phyloP scores from a whole-genome alignment of 1,139 yeast species.

The Hansenula lynferdii region DNA sequence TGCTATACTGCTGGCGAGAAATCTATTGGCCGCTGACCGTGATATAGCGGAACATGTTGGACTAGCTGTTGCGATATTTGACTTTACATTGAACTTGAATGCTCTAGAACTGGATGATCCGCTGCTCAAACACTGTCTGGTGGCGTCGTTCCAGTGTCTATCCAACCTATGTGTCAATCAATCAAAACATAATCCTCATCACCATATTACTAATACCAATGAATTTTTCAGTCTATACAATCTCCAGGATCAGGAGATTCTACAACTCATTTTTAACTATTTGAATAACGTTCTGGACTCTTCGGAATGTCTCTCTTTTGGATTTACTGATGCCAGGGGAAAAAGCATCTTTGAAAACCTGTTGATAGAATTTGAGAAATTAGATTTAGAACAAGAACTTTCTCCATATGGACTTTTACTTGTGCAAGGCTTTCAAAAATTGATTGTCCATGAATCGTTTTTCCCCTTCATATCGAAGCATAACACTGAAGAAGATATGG shows the following conservation, averaged over 20 bases:
- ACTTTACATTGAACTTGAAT: slow-evolving; percentile 18
- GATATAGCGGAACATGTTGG: slow-evolving; percentile 17
- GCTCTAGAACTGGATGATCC: too few relatives aligned
- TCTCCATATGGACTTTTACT: slow-evolving; percentile 9
- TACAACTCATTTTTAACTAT: too few relatives aligned
- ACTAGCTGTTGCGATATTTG: slow-evolving; percentile 11
- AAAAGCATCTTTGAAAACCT: slow-evolving; percentile 7
- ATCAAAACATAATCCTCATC: too few relatives aligned
- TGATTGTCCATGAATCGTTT: slow-evolving; percentile 33
- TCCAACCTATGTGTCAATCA: too few relatives aligned
- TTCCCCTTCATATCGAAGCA: slow-evolving; percentile 21
- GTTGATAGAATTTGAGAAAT: slow-evolving; percentile 14
- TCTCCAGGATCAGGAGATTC: too few relatives aligned
- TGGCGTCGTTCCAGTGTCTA: too few relatives aligned
- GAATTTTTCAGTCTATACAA: too few relatives aligned
- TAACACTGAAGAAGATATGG: slow-evolving; percentile 13
- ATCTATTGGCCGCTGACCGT: slow-evolving; percentile 28
- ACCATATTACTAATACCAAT: too few relatives aligned
- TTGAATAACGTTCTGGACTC: slow-evolving; percentile 5
- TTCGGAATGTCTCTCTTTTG: slow-evolving; percentile 10
- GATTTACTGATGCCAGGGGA: slow-evolving; percentile 14
- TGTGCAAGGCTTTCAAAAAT: slow-evolving; percentile 16
- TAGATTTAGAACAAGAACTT: slow-evolving; percentile 16
- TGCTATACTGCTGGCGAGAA: slow-evolving; percentile 29
- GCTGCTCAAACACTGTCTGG: too few relatives aligned